Evolutionary conservation across 352 stramenopile species (phyloP).

Genomic region (Phytophthora melonis): DNA sequence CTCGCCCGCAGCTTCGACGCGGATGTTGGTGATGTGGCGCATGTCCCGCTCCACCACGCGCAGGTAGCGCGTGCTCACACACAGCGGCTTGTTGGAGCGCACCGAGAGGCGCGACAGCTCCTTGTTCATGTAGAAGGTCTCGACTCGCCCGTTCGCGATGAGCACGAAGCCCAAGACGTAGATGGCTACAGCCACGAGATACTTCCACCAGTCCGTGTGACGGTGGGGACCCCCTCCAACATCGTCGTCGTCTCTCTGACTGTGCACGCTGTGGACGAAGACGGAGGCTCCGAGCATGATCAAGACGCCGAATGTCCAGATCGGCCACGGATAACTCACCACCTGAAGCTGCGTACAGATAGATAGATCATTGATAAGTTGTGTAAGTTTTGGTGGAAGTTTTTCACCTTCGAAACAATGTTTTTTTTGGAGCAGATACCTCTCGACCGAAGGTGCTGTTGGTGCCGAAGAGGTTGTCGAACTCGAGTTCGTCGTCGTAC

Average conservation of each 20-base stretch:
- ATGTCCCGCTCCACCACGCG: conserved; percentile 63
- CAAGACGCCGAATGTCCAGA: conserved; percentile 62
- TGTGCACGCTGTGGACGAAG: conserved; percentile 66
- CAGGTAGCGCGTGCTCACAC: conserved; percentile 41
- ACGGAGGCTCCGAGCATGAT: conserved; percentile 65
- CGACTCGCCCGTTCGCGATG: conserved; percentile 62
- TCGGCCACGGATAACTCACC: conserved; percentile 64
- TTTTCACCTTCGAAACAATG: neutral
- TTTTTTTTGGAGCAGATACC: conserved; percentile 11
- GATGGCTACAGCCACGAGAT: conserved; percentile 64
- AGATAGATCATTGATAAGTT: conserved; percentile 1
- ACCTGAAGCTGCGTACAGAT: conserved; percentile 56
- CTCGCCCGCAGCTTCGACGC: conserved; percentile 68
- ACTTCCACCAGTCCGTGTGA: conserved; percentile 71
- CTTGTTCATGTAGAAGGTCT: conserved; percentile 72
- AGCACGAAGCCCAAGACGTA: conserved; percentile 56
- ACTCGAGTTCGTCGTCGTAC: conserved; percentile 38
- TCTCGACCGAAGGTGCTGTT: conserved; percentile 35
- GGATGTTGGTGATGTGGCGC: conserved; percentile 65
- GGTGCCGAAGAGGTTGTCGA: conserved; percentile 50
- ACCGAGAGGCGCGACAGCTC: conserved; percentile 48
- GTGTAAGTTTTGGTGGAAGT: neutral
- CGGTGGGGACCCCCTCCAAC: neutral
- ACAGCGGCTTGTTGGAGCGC: conserved; percentile 63
- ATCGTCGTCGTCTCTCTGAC: conserved; percentile 27